Percentiles rank a stretch among this genome's conserved stretches.
Evolutionary conservation across 208 protist species (phyloP).

Genomic region (Vickermania spadyakhi): DNA sequence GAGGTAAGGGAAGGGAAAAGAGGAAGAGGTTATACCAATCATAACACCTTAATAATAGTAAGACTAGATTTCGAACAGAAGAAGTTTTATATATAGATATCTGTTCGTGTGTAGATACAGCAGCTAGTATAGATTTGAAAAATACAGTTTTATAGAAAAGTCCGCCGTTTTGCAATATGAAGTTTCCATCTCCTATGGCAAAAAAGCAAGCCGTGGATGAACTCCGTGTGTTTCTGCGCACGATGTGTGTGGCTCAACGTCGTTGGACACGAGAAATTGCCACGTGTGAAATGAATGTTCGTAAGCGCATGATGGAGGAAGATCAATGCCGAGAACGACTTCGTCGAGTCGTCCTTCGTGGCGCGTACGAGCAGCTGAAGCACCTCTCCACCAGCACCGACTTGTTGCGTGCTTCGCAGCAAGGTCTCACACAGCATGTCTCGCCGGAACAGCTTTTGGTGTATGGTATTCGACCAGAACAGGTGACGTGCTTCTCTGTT

Average conservation of each 20-base stretch:
- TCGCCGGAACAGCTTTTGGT: slow-evolving; percentile 17
- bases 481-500: slow-evolving; percentile 55
- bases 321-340: slow-evolving; percentile 53
- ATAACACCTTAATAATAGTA: too few relatives aligned
- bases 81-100: too few relatives aligned
- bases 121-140: too few relatives aligned
- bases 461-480: slow-evolving; percentile 33
- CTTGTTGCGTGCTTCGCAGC: slow-evolving; percentile 27
- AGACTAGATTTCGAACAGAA: too few relatives aligned
- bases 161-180: too few relatives aligned
- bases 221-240: slow-evolving; percentile 57
- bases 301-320: slow-evolving; percentile 67
- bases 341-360: slow-evolving; percentile 35
- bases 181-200: neutral
- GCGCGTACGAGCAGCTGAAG: slow-evolving; percentile 35
- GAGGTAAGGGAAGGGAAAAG: too few relatives aligned
- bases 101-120: too few relatives aligned
- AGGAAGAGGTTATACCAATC: too few relatives aligned
- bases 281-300: slow-evolving; percentile 51
- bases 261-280: slow-evolving; percentile 53
- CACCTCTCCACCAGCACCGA: slow-evolving; percentile 30
- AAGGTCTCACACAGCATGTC: slow-evolving; percentile 13
- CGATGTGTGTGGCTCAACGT: slow-evolving; percentile 40
- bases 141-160: too few relatives aligned
- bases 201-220: slow-evolving; percentile 41